Conservation (phyloP, 768 basidiomycete genomes). For the Macrolepiota fuliginosa region DNA sequence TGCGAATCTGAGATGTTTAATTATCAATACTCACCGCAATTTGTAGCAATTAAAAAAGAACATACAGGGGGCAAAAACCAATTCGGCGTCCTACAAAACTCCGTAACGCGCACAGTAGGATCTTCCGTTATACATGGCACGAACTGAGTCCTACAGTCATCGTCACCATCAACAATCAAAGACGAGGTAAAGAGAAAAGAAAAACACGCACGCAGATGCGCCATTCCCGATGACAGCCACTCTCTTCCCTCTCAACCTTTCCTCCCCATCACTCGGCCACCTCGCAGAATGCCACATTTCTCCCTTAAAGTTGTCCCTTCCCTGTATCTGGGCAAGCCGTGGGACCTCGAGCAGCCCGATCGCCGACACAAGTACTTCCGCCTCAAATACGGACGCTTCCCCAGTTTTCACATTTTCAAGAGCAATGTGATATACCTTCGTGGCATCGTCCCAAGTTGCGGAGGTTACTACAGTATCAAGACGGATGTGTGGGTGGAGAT, state of each 20-base stretch:
- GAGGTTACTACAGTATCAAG: constrained; percentile 43
- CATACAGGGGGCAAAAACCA: constrained; percentile 48
- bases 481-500: constrained; percentile 24
- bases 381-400: constrained; percentile 24
- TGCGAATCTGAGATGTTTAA: constrained; percentile 10
- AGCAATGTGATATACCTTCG: constrained; percentile 34
- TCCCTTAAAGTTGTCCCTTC: constrained; percentile 43
- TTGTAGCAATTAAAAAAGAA: background rate
- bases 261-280: constrained; percentile 38
- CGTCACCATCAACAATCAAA: background rate
- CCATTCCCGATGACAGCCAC: constrained; percentile 63
- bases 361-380: constrained; percentile 51
- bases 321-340: constrained; percentile 30
- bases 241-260: constrained; percentile 38
- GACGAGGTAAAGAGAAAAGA: constrained; percentile 14
- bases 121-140: constrained; percentile 42
- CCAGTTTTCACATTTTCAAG: constrained; percentile 32
- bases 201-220: constrained; percentile 43
- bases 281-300: constrained; percentile 49
- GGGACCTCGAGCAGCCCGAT: constrained; percentile 47
- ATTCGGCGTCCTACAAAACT: constrained; percentile 49
- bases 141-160: constrained; percentile 43
- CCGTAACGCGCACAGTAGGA: constrained; percentile 36
- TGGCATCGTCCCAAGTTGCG: constrained; percentile 42
- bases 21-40: background rate